Conservation (phyloP, 1,284 basidiomycete species). For the Malassezia arunalokei region DNA sequence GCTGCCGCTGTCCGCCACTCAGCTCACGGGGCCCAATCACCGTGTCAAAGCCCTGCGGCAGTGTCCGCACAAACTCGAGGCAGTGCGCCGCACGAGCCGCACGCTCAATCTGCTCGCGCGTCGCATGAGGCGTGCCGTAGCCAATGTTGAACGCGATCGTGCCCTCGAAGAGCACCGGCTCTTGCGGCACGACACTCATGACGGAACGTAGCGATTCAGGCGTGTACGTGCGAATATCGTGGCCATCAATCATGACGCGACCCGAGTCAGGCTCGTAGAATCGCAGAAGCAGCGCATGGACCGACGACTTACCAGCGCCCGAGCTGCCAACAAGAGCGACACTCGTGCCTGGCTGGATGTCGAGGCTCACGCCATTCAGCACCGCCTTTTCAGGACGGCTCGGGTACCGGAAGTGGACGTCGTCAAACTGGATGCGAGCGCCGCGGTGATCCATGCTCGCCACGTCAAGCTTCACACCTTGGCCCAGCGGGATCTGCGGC, state of each 20-base stretch:
- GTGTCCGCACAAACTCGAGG: conserved; percentile 73
- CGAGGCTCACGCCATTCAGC: conserved; percentile 45
- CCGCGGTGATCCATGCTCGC: conserved; percentile 13
- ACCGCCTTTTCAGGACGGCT: conserved; percentile 43
- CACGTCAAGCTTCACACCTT: conserved; percentile 17
- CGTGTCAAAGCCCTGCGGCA: conserved; percentile 74
- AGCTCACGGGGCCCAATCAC: conserved; percentile 48
- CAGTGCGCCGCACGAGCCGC: conserved; percentile 86
- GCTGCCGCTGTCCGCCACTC: conserved; percentile 49
- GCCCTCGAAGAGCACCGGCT: conserved; percentile 53
- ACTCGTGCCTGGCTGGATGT: conserved; percentile 42
- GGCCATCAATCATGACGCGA: conserved; percentile 68
- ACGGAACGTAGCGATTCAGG: conserved; percentile 47
- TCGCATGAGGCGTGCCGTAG: conserved; percentile 62
- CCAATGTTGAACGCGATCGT: conserved; percentile 87
- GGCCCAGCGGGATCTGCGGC: conserved; percentile 33
- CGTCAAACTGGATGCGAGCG: conserved; percentile 43
- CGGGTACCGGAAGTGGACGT: conserved; percentile 48
- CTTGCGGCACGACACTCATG: conserved; percentile 42
- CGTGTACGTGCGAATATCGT: conserved; percentile 76
- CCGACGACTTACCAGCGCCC: conserved; percentile 61
- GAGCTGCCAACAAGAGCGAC: conserved; percentile 47
- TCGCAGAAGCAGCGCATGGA: conserved; percentile 73
- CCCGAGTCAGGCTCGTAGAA: conserved; percentile 85
- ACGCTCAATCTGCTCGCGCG: conserved; percentile 68